Conservation (phyloP, 768 basidiomycete species). For the Podaxis sp. region DNA sequence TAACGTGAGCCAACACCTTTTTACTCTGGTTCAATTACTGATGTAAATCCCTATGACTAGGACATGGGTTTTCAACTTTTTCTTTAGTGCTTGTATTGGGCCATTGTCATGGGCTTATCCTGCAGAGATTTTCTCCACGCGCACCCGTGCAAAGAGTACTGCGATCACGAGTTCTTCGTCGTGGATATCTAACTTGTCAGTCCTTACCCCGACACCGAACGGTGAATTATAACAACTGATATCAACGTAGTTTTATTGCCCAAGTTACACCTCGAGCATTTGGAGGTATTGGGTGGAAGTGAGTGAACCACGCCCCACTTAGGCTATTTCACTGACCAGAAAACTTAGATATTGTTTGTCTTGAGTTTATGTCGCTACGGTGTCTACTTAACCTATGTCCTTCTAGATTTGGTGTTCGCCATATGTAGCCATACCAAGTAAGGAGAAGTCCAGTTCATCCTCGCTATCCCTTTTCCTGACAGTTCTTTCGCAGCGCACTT, state of each 20-base stretch:
- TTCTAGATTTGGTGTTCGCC: constrained; percentile 40
- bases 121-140: constrained; percentile 43
- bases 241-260: constrained; percentile 36
- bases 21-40: neutral
- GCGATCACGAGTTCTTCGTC: constrained; percentile 42
- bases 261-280: constrained; percentile 44
- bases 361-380: neutral
- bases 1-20: constrained; percentile 4
- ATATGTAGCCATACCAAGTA: constrained; percentile 46
- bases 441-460: constrained; percentile 4
- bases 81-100: constrained; percentile 44
- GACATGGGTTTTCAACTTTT: constrained; percentile 48
- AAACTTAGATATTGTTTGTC: neutral
- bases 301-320: constrained; percentile 11
- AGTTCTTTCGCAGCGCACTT: constrained; percentile 24
- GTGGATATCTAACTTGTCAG: constrained; percentile 44
- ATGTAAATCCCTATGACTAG: constrained; percentile 18
- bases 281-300: constrained; percentile 39
- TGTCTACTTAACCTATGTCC: neutral
- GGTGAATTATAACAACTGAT: neutral
- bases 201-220: neutral
- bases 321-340: neutral
- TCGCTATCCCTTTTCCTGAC: neutral
- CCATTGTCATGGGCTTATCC: constrained; percentile 46
- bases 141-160: constrained; percentile 43